phyloP scores from a whole-genome alignment of 108 stramenopile species.

The Pseudonitzschia multiseries region DNA sequence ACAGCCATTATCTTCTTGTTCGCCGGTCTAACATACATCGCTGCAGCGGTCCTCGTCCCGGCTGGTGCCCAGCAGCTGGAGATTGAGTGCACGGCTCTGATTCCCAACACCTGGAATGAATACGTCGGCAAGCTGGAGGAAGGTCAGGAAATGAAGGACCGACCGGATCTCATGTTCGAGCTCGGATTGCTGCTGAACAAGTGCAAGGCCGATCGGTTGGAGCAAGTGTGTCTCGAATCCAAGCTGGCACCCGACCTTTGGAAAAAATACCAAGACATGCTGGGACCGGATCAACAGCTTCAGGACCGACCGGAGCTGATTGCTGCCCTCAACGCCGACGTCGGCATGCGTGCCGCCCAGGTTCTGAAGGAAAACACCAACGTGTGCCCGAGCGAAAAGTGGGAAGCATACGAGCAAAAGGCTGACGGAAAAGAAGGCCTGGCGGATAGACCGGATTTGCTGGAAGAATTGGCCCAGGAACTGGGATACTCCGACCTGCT shows the following conservation, averaged over 20 bases:
- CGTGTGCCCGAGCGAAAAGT: neutral
- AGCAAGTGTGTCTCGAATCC: slow-evolving; percentile 9
- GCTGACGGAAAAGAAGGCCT: neutral
- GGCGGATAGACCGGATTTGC: neutral
- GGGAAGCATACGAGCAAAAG: slow-evolving; percentile 10
- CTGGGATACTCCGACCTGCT: neutral
- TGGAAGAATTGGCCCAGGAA: neutral
- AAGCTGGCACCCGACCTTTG: slow-evolving; percentile 38
- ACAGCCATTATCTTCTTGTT: slow-evolving; percentile 3
- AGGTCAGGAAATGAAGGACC: slow-evolving; percentile 40
- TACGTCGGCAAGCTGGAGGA: slow-evolving; percentile 40
- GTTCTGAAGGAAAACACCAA: neutral
- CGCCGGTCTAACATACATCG: neutral
- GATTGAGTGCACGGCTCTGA: slow-evolving; percentile 34
- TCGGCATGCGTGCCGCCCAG: slow-evolving; percentile 3
- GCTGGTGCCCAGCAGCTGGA: slow-evolving; percentile 46
- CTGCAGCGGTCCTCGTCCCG: slow-evolving; percentile 1
- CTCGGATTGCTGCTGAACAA: slow-evolving; percentile 27
- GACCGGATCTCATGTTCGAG: slow-evolving; percentile 54
- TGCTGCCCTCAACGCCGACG: slow-evolving; percentile 29
- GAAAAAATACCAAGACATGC: slow-evolving; percentile 38
- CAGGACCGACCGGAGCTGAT: slow-evolving; percentile 49
- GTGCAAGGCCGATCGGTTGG: slow-evolving; percentile 16
- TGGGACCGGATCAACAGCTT: slow-evolving; percentile 36
- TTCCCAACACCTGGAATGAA: slow-evolving; percentile 42